Percentiles rank a stretch among this genome's conserved stretches.
These are phyloP conservation scores for Fusarium sp. DNA, from an alignment of 2,329 filamentous ascomycete species.

Conservation along the genomic window DNA sequence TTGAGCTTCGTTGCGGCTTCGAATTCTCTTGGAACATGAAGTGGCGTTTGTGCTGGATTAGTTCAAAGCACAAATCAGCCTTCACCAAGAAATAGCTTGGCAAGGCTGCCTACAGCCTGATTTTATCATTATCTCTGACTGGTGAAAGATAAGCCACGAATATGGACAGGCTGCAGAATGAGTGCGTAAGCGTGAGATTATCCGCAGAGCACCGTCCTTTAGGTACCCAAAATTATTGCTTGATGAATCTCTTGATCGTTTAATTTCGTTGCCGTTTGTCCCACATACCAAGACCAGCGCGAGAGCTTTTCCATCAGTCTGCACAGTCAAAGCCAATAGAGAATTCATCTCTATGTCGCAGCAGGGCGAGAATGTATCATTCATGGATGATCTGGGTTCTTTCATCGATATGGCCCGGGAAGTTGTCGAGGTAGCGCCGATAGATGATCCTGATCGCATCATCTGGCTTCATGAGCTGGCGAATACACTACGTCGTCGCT, in stretches of 20 bases:
- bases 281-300: neutral
- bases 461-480: neutral
- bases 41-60: no score
- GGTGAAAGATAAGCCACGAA: neutral
- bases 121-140: neutral
- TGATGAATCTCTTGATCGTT: no score
- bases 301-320: no score
- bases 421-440: neutral
- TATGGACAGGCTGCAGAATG: accelerated
- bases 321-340: accelerated
- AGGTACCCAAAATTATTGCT: accelerated
- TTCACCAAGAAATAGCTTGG: no score
- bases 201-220: no score
- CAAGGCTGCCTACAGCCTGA: neutral
- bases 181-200: neutral
- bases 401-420: neutral
- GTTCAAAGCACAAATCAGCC: neutral
- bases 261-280: neutral
- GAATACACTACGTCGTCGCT: neutral
- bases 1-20: accelerated
- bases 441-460: neutral
- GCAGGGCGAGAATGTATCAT: accelerated
- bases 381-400: accelerated
- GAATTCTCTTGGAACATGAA: accelerated
- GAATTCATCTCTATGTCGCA: neutral